Evolutionary conservation across 2,329 filamentous ascomycete species (phyloP).

Genomic region (Colletotrichum ledebouriae): DNA sequence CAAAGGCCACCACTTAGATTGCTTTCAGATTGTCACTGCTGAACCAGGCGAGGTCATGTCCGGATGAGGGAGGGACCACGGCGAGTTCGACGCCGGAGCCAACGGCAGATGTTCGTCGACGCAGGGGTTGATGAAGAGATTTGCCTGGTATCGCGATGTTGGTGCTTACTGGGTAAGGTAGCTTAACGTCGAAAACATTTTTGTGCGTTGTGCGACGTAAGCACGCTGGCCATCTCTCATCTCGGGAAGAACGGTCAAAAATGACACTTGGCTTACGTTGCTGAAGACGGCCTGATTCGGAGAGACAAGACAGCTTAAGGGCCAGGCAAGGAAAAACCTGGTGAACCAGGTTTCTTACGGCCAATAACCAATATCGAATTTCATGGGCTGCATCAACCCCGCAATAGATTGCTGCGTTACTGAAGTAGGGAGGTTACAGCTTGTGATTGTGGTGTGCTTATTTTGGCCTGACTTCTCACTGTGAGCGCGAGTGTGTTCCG

Average conservation of each 20-base stretch:
- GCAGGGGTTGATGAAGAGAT: slow-evolving; percentile 14
- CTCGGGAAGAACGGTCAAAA: too few species aligned
- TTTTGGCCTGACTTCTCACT: neutral
- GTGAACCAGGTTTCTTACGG: neutral
- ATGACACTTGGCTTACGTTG: slow-evolving; percentile 15
- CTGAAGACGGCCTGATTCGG: neutral
- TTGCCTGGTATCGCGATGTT: neutral
- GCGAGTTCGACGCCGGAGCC: slow-evolving; percentile 19
- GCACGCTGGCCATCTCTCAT: too few species aligned
- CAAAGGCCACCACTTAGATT: slow-evolving; percentile 16
- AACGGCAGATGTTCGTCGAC: slow-evolving; percentile 31
- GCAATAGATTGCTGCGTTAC: slow-evolving; percentile 16
- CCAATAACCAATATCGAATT: slow-evolving; percentile 16
- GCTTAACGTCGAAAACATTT: neutral
- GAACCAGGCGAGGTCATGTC: slow-evolving; percentile 17
- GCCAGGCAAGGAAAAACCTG: slow-evolving; percentile 17
- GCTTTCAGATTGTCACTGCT: too few species aligned
- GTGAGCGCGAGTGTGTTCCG: slow-evolving; percentile 9
- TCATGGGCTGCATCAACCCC: slow-evolving; percentile 26
- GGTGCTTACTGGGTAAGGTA: neutral
- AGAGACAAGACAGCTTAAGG: slow-evolving; percentile 10
- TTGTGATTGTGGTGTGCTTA: slow-evolving; percentile 12
- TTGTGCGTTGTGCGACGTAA: too few species aligned
- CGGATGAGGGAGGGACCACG: slow-evolving; percentile 16
- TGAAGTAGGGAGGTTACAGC: neutral